Base-by-base conservation (phyloP, 78 protist species). In the Andalucia godoyi region DNA sequence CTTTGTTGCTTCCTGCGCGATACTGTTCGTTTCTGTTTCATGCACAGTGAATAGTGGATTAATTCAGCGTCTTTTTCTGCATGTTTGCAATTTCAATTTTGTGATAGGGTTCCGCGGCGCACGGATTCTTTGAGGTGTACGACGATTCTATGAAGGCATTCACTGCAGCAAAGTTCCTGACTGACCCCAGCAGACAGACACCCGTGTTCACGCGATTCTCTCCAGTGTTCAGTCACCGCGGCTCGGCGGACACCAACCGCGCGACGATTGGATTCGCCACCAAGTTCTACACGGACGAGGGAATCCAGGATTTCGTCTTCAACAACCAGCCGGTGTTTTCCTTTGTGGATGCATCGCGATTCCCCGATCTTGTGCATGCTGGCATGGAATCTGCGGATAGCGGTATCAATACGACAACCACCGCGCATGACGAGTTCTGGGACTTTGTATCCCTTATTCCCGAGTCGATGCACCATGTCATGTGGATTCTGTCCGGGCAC, bases 261-360 rank as follows among this genome's bases (percentile, higher is more conserved):
- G 82, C 75, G 36, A 54, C 57, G 12, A 34, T 70, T 17, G 86
- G 86, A 4, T 75, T 80, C 47, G 86, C 86, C 27, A 47, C 59
- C 42, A 80, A 80, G 49, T 80, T 80, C 55, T 80, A 80, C 60
- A 80, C 86, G 38, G 60, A 42, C 0, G 72, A 76, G 37, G 83
- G 86, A 9, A 80, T 69, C 17, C 69, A 27, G 45, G 86, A 80
- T 30, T 1, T 80, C 0, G 80, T 80, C 29, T 75, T 77, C 4
- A 61, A 70, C 46, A 80, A 74, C 68, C 40, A 55, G 5, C 83
- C 80, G 37, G 84, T 79, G 15, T 80, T 80, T 39, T 80, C 76
- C 8, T 27, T 76, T 37, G 83, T 50, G 43, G 86, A 80, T 37
- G 69, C 74, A 36, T 60, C 39, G 13, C 27, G 34, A n/a, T 74